Evolutionary conservation across 352 stramenopile species (phyloP).

Genomic region (Phytopythium aichiense): DNA sequence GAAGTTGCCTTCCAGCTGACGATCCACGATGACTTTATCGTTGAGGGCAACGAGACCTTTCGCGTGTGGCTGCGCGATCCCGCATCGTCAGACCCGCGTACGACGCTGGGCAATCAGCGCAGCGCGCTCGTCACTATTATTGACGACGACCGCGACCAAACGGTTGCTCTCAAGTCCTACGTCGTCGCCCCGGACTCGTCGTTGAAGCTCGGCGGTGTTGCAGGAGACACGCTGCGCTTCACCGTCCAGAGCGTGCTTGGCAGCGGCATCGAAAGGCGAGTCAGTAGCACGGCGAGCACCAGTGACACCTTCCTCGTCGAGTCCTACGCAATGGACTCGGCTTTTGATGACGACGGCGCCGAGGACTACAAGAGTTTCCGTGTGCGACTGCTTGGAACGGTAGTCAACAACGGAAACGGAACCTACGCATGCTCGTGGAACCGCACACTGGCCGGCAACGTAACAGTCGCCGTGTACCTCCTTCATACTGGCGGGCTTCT

Average conservation of each 20-base stretch:
- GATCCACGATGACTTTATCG: constrained; percentile 88
- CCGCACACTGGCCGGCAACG: constrained; percentile 36
- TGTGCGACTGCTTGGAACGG: constrained; percentile 12
- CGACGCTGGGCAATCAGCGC: constrained; percentile 56
- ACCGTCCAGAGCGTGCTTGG: constrained; percentile 53
- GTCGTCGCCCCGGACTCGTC: constrained; percentile 21
- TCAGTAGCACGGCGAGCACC: not conserved
- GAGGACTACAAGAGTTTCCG: constrained; percentile 2
- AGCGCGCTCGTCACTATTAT: constrained; percentile 66
- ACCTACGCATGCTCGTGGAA: constrained; percentile 48
- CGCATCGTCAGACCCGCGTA: constrained; percentile 9
- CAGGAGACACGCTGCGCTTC: constrained; percentile 41
- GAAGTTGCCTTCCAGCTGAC: constrained; percentile 87
- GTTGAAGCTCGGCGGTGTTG: constrained; percentile 29
- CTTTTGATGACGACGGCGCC: constrained; percentile 5
- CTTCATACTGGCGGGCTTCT: constrained; percentile 53
- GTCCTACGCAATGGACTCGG: constrained; percentile 21
- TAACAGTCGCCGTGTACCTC: constrained; percentile 49
- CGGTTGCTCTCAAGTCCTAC: constrained; percentile 37
- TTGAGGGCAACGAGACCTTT: constrained; percentile 69
- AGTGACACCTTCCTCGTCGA: constrained; percentile 35
- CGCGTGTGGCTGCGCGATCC: constrained; percentile 44
- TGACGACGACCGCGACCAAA: constrained; percentile 47
- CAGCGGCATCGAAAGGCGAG: constrained; percentile 15
- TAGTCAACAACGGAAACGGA: constrained; percentile 28